Base-by-base conservation (phyloP, 352 stramenopile genomes). In the Phytopythium delawarense region DNA sequence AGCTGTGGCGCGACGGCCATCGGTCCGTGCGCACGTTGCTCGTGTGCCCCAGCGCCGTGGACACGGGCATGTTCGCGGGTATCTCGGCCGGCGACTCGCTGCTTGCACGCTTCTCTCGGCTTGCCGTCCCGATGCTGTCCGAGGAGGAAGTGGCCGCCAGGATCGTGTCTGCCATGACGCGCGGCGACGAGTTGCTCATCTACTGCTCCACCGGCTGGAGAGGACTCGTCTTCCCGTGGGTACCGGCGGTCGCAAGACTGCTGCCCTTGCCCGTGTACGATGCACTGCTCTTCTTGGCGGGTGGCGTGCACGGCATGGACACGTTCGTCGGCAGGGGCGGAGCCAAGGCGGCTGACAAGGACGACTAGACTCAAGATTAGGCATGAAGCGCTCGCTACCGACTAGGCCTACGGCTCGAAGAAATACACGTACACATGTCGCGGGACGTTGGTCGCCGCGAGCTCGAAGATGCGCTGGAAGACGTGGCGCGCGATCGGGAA, bases 31-130 rank as follows among this genome's bases (percentile, higher is more conserved):
- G 67, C 56, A 92, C 80, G 59, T 70, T 95, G 56, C 62, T 95
- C 42, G 81, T 91, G 25, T 95, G 84, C 30, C 86, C 86, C 21
- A 83, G 76, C 42, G 79, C 72, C 28, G 74, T 95, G 32, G 70
- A 88, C 55, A 93, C 81, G 32, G 79, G 81, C 11, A 95, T 95
- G 86, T 95, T 95, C 61, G 65, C 65, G 7, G 84, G 86, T 0
- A 62, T 75, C 28, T 69, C 64, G 23, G 9, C 25, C 3, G 54
- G 37, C 18, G 21, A 35, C 2, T 60, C 54, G 39, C 39, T 49
- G 16, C 56, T 85, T 34, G 72, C 77, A 0, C 61, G 65, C 18
- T 61, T 67, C 32, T 40, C 21, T 3, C 66, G 66, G 30, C 60
- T 71, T 39, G 71, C 88, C 32, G 76, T 88, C 50, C 85, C 83